Evolutionary conservation across 148 eudicot genomes (phyloP).

Genomic region (Nyssa sinensis): DNA sequence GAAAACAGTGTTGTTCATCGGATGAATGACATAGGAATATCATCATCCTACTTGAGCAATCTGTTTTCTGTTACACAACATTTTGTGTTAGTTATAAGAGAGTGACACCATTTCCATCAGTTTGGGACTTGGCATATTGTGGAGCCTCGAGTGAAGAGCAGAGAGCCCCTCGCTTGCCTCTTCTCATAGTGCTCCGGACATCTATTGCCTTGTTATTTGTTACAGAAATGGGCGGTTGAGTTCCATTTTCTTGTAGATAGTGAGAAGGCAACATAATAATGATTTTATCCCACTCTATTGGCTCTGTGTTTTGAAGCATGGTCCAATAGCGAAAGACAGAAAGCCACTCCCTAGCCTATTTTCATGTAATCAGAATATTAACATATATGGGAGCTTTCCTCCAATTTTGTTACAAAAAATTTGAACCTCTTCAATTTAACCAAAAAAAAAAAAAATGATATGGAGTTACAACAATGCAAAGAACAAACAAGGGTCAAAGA

Average conservation of each 20-base stretch:
- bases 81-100: too few species aligned
- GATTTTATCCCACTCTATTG: not conserved
- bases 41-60: not conserved
- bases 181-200: conserved; percentile 34
- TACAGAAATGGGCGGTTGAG: conserved; percentile 9
- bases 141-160: conserved; percentile 39
- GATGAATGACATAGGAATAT: not conserved
- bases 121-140: not conserved
- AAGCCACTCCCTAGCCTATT: not conserved
- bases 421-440: too few species aligned
- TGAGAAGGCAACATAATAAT: conserved; percentile 11
- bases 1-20: not conserved
- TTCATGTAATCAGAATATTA: not conserved
- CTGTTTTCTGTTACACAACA: not conserved
- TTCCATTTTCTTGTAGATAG: conserved; percentile 13
- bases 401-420: not conserved
- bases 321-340: not conserved
- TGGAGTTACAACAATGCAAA: too few species aligned
- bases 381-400: too few species aligned
- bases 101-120: not conserved
- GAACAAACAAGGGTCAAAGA: too few species aligned
- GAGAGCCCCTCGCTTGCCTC: conserved; percentile 28
- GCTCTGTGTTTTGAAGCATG: not conserved
- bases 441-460: too few species aligned
- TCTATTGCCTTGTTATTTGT: conserved; percentile 17